Percentiles rank a stretch among this genome's conserved stretches.
These are phyloP conservation scores for Alternaria postmessia DNA, from an alignment of 2,329 filamentous ascomycete genomes.

Conservation along the genomic window DNA sequence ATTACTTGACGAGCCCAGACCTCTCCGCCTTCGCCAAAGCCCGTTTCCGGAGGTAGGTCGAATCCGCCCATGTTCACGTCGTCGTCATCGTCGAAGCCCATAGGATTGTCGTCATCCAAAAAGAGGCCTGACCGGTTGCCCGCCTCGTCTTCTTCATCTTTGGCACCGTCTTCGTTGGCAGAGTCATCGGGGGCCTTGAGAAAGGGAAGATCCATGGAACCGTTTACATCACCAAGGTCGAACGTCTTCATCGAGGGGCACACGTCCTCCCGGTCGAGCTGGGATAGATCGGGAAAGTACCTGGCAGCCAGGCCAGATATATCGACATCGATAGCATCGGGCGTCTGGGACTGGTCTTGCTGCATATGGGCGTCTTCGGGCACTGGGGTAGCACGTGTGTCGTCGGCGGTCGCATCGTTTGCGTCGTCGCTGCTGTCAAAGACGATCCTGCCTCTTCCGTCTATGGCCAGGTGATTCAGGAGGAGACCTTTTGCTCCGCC, in stretches of 20 bases:
- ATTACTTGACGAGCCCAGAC: conserved; percentile 93
- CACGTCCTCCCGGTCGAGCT: conserved; percentile 85
- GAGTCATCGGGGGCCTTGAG: conserved; percentile 88
- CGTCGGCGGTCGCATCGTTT: conserved; percentile 60
- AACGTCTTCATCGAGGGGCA: conserved; percentile 95
- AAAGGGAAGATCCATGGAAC: conserved; percentile 88
- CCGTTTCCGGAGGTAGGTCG: conserved; percentile 70
- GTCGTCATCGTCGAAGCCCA: conserved; percentile 76
- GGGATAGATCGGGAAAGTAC: conserved; percentile 84
- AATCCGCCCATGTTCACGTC: conserved; percentile 69
- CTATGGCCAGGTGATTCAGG: conserved; percentile 96
- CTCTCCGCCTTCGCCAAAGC: conserved; percentile 95
- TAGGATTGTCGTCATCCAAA: conserved; percentile 84
- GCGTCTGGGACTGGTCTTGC: conserved; percentile 50
- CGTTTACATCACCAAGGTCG: conserved; percentile 85
- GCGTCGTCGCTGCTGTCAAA: conserved; percentile 97
- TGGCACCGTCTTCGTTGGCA: conserved; percentile 67
- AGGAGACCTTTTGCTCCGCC: conserved; percentile 94
- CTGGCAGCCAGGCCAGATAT: conserved; percentile 75
- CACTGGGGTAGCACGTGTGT: conserved; percentile 56
- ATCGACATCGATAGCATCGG: conserved; percentile 77
- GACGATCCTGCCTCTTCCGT: conserved; percentile 88
- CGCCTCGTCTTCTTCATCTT: conserved; percentile 56
- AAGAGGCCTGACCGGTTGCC: conserved; percentile 80
- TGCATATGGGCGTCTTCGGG: conserved; percentile 48